Evolutionary conservation across 2,329 filamentous ascomycete genomes (phyloP).

Genomic region (Metarhizium rileyi): DNA sequence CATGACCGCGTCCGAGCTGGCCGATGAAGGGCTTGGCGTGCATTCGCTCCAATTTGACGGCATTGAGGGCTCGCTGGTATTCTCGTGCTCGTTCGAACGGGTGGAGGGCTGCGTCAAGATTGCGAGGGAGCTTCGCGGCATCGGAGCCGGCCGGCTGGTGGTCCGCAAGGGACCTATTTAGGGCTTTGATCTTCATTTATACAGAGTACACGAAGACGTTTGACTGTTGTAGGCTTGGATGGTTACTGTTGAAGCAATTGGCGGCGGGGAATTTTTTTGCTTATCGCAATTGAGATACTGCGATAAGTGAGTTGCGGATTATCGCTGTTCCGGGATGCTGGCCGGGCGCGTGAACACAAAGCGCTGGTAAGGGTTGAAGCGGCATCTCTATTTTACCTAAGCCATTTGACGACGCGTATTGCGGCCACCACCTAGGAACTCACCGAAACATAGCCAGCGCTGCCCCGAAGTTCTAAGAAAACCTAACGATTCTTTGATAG

Average conservation of each 20-base stretch:
- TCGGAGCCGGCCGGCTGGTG: constrained; percentile 58
- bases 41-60: constrained; percentile 88
- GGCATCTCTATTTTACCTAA: too few species aligned
- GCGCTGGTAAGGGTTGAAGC: background rate
- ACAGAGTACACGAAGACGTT: too few species aligned
- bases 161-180: constrained; percentile 54
- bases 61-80: constrained; percentile 51
- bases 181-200: constrained; percentile 58
- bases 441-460: background rate
- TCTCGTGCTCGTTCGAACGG: constrained; percentile 87
- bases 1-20: constrained; percentile 81
- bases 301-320: constrained; percentile 21
- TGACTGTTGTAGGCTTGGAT: too few species aligned
- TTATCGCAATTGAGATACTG: constrained; percentile 16
- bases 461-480: background rate
- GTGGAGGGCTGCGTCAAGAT: constrained; percentile 76
- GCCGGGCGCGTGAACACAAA: background rate
- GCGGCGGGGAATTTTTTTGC: constrained; percentile 15
- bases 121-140: constrained; percentile 55
- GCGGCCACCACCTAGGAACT: background rate
- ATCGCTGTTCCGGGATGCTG: constrained; percentile 18
- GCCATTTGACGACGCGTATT: background rate
- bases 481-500: background rate
- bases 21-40: constrained; percentile 67
- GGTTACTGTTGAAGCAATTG: background rate